Percentiles rank a stretch among this genome's conserved stretches.
phyloP scores from a whole-genome alignment of 148 eudicot species.

The Rhododendron ovatum region DNA sequence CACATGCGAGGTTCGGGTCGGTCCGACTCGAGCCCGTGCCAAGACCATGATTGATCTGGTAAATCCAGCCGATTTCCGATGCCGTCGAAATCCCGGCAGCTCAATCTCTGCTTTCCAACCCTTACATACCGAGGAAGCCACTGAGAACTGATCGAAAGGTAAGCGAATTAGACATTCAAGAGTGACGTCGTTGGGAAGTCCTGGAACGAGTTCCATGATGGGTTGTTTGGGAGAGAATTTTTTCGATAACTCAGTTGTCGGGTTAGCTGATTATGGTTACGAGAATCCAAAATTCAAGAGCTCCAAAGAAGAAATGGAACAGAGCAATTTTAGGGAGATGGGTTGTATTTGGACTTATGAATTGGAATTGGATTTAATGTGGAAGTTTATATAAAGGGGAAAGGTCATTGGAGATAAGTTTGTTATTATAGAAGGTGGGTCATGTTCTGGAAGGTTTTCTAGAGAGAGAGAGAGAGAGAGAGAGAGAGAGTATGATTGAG shows the following conservation, averaged over 20 bases:
- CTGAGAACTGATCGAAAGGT: conserved; percentile 37
- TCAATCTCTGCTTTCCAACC: conserved; percentile 47
- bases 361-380: neutral
- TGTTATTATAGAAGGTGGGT: neutral
- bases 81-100: conserved; percentile 38
- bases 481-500: neutral
- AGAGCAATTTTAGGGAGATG: neutral
- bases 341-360: neutral
- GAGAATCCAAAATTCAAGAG: neutral
- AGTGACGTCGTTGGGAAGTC: conserved; percentile 65
- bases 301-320: neutral
- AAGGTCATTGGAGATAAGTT: neutral
- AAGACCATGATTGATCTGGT: conserved; percentile 48
- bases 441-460: conserved; percentile 2
- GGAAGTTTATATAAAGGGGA: neutral
- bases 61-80: conserved; percentile 36
- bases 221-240: neutral
- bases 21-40: conserved; percentile 41
- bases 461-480: neutral
- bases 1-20: neutral
- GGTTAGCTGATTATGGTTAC: neutral
- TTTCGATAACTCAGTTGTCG: neutral
- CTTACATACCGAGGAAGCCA: conserved; percentile 39
- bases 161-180: conserved; percentile 58
- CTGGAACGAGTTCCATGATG: conserved; percentile 63